These are phyloP conservation scores for Bolboschoenus planiculmis DNA, from an alignment of 176 grass and related monocot genomes.

Conservation along the genomic window DNA sequence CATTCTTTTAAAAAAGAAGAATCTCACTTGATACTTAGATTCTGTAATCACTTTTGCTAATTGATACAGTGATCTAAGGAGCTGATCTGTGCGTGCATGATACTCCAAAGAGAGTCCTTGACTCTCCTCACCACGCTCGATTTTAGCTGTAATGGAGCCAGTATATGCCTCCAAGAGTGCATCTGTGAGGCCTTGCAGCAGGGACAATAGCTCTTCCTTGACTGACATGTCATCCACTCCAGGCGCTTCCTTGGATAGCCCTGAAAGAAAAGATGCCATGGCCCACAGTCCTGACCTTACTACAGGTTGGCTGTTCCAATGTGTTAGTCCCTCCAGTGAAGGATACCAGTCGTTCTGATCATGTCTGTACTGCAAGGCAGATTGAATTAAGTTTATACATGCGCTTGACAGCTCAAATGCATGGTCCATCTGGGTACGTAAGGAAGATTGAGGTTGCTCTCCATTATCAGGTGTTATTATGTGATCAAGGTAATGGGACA, in stretches of 20 bases:
- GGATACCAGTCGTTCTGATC: constrained; percentile 83
- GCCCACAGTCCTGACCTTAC: constrained; percentile 82
- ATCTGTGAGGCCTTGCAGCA: constrained; percentile 73
- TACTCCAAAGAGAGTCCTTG: constrained; percentile 75
- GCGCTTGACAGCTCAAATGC: constrained; percentile 81
- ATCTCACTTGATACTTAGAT: constrained; percentile 69
- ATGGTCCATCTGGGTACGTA: constrained; percentile 41
- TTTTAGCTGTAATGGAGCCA: constrained; percentile 65
- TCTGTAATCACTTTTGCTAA: constrained; percentile 76
- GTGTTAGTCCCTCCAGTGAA: constrained; percentile 75
- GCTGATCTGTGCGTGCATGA: constrained; percentile 74
- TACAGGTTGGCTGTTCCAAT: constrained; percentile 77
- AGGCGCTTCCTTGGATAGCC: constrained; percentile 53
- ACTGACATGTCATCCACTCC: constrained; percentile 42
- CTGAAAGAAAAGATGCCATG: constrained; percentile 62
- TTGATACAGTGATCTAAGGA: constrained; percentile 73
- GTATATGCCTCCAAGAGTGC: constrained; percentile 75
- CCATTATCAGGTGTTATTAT: constrained; percentile 37
- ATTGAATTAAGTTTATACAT: constrained; percentile 49
- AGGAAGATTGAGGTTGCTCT: constrained; percentile 42
- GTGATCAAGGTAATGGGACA: constrained; percentile 68
- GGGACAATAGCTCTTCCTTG: constrained; percentile 59
- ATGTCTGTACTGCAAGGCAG: constrained; percentile 59
- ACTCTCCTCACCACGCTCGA: constrained; percentile 67
- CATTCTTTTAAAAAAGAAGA: background rate